A percentile compares a stretch with the other conserved stretches of the same genome.
Conservation (phyloP, 352 stramenopile genomes). For the Blastocystis sp. region DNA sequence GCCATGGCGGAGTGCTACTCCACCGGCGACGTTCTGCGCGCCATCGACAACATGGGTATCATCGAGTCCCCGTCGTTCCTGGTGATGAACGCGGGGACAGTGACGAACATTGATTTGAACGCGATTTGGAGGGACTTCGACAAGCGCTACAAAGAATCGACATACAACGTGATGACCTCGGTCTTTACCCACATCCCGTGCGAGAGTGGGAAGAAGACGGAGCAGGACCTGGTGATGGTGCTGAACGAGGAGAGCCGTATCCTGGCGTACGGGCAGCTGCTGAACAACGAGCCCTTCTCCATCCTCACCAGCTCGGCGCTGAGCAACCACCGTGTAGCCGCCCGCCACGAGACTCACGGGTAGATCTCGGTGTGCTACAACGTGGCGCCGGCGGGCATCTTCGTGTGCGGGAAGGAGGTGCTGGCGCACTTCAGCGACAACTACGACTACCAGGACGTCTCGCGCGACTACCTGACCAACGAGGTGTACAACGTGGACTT, state of each 20-base stretch:
- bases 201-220: neutral
- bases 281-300: slow-evolving; percentile 1
- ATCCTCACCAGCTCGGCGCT: slow-evolving; percentile 40
- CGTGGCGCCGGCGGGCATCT: slow-evolving; percentile 33
- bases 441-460: slow-evolving; percentile 63
- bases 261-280: slow-evolving; percentile 28
- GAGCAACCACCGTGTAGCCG: neutral
- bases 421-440: slow-evolving; percentile 66
- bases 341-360: neutral
- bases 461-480: slow-evolving; percentile 46
- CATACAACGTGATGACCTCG: slow-evolving; percentile 55
- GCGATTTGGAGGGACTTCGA: slow-evolving; percentile 23
- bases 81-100: slow-evolving; percentile 37
- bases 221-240: slow-evolving; percentile 28
- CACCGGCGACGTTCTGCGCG: slow-evolving; percentile 45
- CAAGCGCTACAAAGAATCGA: slow-evolving; percentile 5
- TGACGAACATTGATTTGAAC: slow-evolving; percentile 47
- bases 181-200: slow-evolving; percentile 62
- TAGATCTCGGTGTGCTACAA: slow-evolving; percentile 52
- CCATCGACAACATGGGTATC: slow-evolving; percentile 16
- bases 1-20: slow-evolving; percentile 27
- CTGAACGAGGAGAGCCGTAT: slow-evolving; percentile 30
- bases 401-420: slow-evolving; percentile 46
- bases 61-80: slow-evolving; percentile 13
- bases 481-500: slow-evolving; percentile 64